These are phyloP conservation scores for Russula virescens DNA, from an alignment of 768 basidiomycete species.

Conservation along the genomic window DNA sequence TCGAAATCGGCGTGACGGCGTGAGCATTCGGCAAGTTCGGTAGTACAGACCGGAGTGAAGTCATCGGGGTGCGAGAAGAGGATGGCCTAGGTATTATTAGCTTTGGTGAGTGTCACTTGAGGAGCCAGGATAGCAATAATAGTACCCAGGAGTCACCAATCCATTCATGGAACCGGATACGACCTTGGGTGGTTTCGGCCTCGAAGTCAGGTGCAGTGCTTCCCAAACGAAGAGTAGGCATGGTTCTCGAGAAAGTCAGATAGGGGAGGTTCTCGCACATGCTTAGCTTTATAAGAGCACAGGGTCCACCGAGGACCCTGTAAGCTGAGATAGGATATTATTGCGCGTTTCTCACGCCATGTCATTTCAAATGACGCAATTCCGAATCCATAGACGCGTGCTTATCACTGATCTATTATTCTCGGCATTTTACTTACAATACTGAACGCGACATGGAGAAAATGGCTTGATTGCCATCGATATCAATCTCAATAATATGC, in stretches of 20 bases:
- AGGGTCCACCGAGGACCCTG: background rate
- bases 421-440: background rate
- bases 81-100: constrained; percentile 47
- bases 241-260: background rate
- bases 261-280: background rate
- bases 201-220: constrained; percentile 87
- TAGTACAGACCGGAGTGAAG: constrained; percentile 93
- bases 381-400: background rate
- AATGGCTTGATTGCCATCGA: background rate
- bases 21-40: constrained; percentile 94
- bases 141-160: constrained; percentile 80
- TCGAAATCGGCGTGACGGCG: constrained; percentile 80
- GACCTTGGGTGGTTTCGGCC: constrained; percentile 81
- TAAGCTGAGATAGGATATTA: constrained; percentile 31
- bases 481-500: constrained; percentile 66
- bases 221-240: constrained; percentile 69
- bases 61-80: constrained; percentile 95
- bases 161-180: constrained; percentile 91
- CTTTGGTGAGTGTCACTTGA: background rate
- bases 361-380: constrained; percentile 10
- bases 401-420: no score
- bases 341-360: constrained; percentile 62
- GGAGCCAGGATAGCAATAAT: background rate
- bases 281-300: background rate
- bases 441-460: no score